These are phyloP conservation scores for Cytospora chrysosperma DNA, from an alignment of 2,329 filamentous ascomycete genomes.

Conservation along the genomic window DNA sequence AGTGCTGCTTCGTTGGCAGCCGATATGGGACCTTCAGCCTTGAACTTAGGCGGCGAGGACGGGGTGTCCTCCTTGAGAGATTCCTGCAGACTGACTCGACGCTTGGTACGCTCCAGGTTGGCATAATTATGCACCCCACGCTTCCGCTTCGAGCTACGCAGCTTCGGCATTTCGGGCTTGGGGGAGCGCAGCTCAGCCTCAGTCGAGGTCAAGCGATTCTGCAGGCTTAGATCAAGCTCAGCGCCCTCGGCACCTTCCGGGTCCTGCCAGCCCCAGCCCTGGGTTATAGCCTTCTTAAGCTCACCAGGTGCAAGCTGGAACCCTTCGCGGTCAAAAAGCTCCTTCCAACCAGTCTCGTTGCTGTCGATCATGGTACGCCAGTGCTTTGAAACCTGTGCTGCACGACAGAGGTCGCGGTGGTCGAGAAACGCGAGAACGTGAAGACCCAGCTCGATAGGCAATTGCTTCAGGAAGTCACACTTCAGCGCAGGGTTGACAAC, in stretches of 20 bases:
- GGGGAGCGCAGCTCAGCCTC: conserved; percentile 51
- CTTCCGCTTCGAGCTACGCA: conserved; percentile 57
- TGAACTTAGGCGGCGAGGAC: conserved; percentile 46
- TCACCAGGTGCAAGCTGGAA: conserved; percentile 78
- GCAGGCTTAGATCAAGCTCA: conserved; percentile 75
- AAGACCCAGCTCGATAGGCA: conserved; percentile 83
- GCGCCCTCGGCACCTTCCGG: conserved; percentile 71
- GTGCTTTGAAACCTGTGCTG: conserved; percentile 88
- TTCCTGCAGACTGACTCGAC: conserved; percentile 51
- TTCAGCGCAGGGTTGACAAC: conserved; percentile 92
- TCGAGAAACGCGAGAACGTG: conserved; percentile 88
- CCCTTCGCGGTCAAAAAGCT: conserved; percentile 81
- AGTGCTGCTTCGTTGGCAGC: conserved; percentile 81
- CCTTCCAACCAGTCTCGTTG: conserved; percentile 95
- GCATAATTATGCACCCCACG: conserved; percentile 46
- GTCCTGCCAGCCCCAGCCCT: conserved; percentile 98
- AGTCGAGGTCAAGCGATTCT: conserved; percentile 50
- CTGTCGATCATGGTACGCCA: conserved; percentile 91
- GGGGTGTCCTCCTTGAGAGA: conserved; percentile 42
- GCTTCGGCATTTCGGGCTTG: conserved; percentile 45
- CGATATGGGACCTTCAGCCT: conserved; percentile 79
- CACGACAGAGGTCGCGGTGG: conserved; percentile 79
- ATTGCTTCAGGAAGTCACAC: conserved; percentile 82
- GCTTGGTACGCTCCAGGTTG: conserved; percentile 52
- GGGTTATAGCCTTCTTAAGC: conserved; percentile 77